phyloP scores from a whole-genome alignment of 2,329 filamentous ascomycete species.

The Hymenoscyphus scutula region DNA sequence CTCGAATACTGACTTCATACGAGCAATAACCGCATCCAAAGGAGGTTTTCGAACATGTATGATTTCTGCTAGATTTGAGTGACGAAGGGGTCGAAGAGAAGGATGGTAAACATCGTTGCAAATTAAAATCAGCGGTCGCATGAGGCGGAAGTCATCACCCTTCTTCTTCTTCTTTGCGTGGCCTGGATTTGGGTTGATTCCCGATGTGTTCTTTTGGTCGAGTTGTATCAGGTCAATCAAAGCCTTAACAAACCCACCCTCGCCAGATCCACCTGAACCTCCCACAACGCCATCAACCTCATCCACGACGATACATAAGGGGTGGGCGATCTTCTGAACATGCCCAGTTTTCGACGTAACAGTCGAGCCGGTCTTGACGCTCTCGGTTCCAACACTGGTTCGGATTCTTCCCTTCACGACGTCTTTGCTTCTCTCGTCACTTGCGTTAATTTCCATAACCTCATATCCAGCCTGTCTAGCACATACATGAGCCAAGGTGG shows the following conservation, averaged over 20 bases:
- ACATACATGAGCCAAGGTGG: constrained; percentile 92
- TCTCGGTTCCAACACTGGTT: constrained; percentile 91
- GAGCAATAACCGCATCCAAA: constrained; percentile 77
- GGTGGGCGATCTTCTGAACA: constrained; percentile 71
- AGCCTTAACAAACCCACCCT: constrained; percentile 94
- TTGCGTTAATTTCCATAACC: constrained; percentile 95
- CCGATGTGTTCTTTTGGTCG: constrained; percentile 74
- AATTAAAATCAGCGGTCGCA: constrained; percentile 87
- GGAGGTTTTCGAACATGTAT: constrained; percentile 88
- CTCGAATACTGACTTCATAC: constrained; percentile 80
- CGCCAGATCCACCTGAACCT: constrained; percentile 72
- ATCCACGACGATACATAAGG: constrained; percentile 91
- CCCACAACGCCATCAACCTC: constrained; percentile 93
- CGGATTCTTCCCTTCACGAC: constrained; percentile 90
- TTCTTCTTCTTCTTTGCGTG: constrained; percentile 56
- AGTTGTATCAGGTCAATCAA: constrained; percentile 84
- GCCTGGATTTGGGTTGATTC: constrained; percentile 36
- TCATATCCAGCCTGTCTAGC: constrained; percentile 95
- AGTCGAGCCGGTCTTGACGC: constrained; percentile 69
- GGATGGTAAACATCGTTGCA: constrained; percentile 98
- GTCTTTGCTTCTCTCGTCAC: constrained; percentile 85
- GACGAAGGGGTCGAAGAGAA: constrained; percentile 80
- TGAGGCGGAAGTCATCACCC: constrained; percentile 80
- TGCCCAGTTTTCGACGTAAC: constrained; percentile 52
- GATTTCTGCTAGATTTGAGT: constrained; percentile 81